phyloP scores from a whole-genome alignment of 371 early-diverging fungal genomes.

The Saksenaea oblongispora region DNA sequence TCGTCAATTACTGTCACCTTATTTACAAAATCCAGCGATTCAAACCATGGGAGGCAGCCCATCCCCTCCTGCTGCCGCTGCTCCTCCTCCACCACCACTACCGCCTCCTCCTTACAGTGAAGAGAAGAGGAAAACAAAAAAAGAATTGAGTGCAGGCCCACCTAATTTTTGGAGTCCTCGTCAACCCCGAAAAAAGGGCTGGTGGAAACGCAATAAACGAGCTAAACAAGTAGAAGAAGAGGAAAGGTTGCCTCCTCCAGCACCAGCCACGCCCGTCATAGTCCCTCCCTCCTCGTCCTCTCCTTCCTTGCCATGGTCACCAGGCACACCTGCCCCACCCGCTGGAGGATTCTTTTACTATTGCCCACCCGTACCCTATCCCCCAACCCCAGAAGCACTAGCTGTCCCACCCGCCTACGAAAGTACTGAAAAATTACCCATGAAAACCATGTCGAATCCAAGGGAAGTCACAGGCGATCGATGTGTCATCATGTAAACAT shows the following conservation, averaged over 20 bases:
- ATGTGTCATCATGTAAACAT: conserved; percentile 1
- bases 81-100: background rate
- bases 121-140: background rate
- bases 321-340: background rate
- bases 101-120: background rate
- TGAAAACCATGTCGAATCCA: background rate
- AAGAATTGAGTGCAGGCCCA: background rate
- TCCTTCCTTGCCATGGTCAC: background rate
- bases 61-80: background rate
- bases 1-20: conserved; percentile 1
- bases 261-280: background rate
- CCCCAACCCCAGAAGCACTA: background rate
- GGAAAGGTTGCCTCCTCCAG: background rate
- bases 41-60: background rate
- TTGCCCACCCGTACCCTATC: background rate
- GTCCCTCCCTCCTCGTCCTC: background rate
- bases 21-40: background rate
- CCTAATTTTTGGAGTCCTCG: background rate
- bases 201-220: background rate
- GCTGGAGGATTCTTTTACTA: background rate
- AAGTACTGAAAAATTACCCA: background rate
- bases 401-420: background rate
- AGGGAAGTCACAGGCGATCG: background rate
- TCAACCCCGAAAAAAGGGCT: background rate
- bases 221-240: background rate